A percentile compares a stretch with the other conserved stretches of the same genome.
phyloP scores from a whole-genome alignment of 495 filamentous ascomycete species.

The Xylaria venustula region DNA sequence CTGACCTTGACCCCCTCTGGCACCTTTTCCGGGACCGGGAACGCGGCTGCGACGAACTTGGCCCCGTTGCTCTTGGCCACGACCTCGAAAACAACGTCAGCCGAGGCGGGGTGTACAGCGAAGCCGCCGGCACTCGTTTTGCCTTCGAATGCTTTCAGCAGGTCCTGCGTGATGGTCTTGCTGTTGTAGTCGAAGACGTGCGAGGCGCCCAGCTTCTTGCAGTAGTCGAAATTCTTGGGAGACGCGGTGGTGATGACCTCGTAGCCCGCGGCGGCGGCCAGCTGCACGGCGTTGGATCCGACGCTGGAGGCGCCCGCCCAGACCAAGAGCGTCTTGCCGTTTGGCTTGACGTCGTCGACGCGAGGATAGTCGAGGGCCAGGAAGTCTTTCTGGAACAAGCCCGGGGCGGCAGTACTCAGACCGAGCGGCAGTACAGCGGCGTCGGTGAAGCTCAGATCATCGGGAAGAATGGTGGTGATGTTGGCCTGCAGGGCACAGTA shows the following conservation, averaged over 20 bases:
- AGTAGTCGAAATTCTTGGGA: conserved; percentile 52
- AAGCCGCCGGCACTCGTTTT: conserved; percentile 18
- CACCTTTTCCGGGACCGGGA: conserved; percentile 16
- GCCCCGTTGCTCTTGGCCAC: conserved; percentile 14
- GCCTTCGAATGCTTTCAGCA: conserved; percentile 32
- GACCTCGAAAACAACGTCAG: conserved; percentile 18
- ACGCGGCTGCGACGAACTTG: conserved; percentile 28
- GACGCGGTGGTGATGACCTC: conserved; percentile 58
- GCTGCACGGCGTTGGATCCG: conserved; percentile 61
- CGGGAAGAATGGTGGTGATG: conserved; percentile 36
- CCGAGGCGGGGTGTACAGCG: conserved; percentile 15
- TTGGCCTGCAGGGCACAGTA: conserved; percentile 30
- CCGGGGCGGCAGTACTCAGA: conserved; percentile 45
- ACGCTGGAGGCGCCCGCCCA: conserved; percentile 64
- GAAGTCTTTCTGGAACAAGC: conserved; percentile 42
- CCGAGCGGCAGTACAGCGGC: conserved; percentile 49
- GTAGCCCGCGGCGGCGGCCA: conserved; percentile 58
- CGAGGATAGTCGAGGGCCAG: conserved; percentile 31
- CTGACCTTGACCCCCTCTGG: conserved; percentile 21
- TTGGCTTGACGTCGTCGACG: conserved; percentile 19
- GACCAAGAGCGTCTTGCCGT: conserved; percentile 46
- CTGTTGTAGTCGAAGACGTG: conserved; percentile 59
- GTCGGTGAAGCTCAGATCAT: conserved; percentile 34
- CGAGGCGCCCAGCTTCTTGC: conserved; percentile 53
- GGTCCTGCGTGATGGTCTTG: conserved; percentile 28